Evolutionary conservation across 2,329 filamentous ascomycete genomes (phyloP), one percentile per base, ranked within the genome.

Genomic region (Cryphonectria parasitica): DNA sequence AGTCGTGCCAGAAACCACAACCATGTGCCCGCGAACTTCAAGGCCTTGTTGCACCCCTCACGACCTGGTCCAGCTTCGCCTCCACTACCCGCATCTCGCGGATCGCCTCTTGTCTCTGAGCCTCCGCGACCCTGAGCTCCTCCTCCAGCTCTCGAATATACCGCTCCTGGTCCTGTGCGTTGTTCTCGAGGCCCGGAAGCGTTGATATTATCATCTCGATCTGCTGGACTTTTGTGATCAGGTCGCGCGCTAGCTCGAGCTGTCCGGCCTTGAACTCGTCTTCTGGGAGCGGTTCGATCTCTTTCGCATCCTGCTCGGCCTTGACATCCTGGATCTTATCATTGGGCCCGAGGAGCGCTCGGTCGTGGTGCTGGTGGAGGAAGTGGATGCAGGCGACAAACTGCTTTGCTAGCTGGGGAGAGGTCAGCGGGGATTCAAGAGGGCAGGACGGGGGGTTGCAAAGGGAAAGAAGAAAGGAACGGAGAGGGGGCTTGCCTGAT

Each of bases 181-280:
- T 95, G 73, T 90, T 92, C 61, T 93, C 91, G 31, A 96, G 83
- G 0, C 93, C 93, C 0, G 93, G 93, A 2, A 97, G 84, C 31
- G 87, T 88, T 22, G 90, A 91, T 70, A 95, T 92, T 64, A 96
- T 82, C 61, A 88, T 85, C 79, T 96, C 93, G 73, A 96, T 94
- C 82, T 95, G 92, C 81, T 95, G 92, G 76, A 94, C 91, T 77
- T 95, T 94, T 70, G 92, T 79, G 70, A 95, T 90, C 36, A 96
- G 84, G 78, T 95, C 93, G 73, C 88, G 87, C 52, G 92, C 91
- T 67, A 96, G 84, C 79, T 95, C 92, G 72, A 89, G 84, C 77
- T 94, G 87, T 63, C 90, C 88, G 3, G 87, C 86, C 69, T 87
- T 85, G 80, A 93, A 93, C 66, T 89, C 87, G 58, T 91, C 89